phyloP scores from a whole-genome alignment of 1,139 yeast species.

The Suhomyces panamericanus region DNA sequence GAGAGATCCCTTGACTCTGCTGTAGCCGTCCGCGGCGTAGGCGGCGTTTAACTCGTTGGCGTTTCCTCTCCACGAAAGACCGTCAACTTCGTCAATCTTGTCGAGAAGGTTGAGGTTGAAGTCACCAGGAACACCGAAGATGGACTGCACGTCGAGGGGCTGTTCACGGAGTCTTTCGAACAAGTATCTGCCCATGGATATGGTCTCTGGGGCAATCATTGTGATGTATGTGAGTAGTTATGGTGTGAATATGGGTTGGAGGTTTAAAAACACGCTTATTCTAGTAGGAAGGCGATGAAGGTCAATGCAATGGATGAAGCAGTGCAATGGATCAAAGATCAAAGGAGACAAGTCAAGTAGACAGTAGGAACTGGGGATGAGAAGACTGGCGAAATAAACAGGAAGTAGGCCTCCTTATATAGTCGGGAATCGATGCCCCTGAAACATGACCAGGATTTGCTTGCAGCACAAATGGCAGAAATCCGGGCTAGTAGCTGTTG shows the following conservation, averaged over 20 bases:
- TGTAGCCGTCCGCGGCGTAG: conserved; percentile 72
- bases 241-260: neutral
- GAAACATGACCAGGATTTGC: too few relatives aligned
- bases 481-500: too few relatives aligned
- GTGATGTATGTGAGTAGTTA: neutral
- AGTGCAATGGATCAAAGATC: too few relatives aligned
- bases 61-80: conserved; percentile 59
- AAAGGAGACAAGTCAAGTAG: too few relatives aligned
- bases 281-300: too few relatives aligned
- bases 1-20: conserved; percentile 56
- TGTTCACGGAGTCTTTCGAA: conserved; percentile 44
- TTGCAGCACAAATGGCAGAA: too few relatives aligned
- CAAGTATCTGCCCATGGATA: conserved; percentile 42
- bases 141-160: conserved; percentile 34
- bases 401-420: too few relatives aligned
- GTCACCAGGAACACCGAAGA: conserved; percentile 56
- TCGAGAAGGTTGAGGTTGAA: conserved; percentile 70
- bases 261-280: too few relatives aligned
- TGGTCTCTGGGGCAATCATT: conserved; percentile 23
- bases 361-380: too few relatives aligned
- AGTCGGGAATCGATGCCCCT: too few relatives aligned
- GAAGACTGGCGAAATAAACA: too few relatives aligned
- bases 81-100: conserved; percentile 60
- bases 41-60: conserved; percentile 75
- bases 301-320: neutral